Conservation (phyloP, 2,329 filamentous ascomycete genomes). For the Trichoderma afroharzianum region DNA sequence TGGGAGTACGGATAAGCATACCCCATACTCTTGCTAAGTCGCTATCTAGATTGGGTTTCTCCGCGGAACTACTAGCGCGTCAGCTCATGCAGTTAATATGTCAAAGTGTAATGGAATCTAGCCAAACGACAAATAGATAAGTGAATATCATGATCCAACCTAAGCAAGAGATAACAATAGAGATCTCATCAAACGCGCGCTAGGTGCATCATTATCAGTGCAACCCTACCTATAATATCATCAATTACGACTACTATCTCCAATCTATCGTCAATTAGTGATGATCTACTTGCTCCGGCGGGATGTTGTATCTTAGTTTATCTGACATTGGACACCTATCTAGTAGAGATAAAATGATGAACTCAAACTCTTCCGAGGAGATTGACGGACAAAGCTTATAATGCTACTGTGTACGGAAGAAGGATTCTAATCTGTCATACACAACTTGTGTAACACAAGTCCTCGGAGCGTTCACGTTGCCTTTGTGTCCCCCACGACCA, state of each 20-base stretch:
- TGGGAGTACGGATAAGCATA: not conserved
- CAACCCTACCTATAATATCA: not conserved
- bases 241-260: not conserved
- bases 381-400: not conserved
- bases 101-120: not conserved
- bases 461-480: not conserved
- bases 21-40: not conserved
- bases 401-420: too few relatives aligned
- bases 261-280: not conserved
- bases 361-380: not conserved
- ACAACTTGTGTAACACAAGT: not conserved
- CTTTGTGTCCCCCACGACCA: not conserved
- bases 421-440: not conserved
- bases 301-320: not conserved
- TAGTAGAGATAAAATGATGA: not conserved
- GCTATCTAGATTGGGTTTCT: constrained; percentile 5
- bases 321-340: not conserved
- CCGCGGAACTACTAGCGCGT: not conserved
- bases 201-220: not conserved
- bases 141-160: not conserved
- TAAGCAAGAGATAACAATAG: not conserved
- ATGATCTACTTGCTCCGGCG: not conserved
- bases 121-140: not conserved
- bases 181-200: not conserved
- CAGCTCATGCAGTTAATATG: not conserved